Percentiles rank a stretch among this genome's conserved stretches.
These are phyloP conservation scores for Dactylonectria estremocensis DNA, from an alignment of 2,329 filamentous ascomycete genomes.

Conservation along the genomic window DNA sequence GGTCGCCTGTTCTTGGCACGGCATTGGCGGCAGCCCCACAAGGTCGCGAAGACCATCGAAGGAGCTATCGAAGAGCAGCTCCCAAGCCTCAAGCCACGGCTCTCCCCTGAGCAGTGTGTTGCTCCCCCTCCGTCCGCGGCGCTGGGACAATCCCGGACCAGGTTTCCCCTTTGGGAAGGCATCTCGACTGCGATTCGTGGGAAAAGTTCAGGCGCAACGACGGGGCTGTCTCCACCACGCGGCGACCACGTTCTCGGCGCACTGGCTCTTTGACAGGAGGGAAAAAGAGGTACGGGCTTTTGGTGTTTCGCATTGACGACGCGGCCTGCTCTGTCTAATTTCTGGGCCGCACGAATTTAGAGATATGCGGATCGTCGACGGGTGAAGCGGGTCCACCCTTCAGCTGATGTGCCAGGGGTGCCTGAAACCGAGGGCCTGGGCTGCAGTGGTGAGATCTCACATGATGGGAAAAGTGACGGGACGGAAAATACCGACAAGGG, in stretches of 20 bases:
- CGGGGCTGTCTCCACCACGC: neutral
- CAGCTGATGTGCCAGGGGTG: neutral
- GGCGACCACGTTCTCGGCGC: neutral
- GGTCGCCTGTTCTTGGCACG: constrained; percentile 35
- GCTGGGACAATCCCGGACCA: constrained; percentile 19
- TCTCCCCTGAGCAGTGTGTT: neutral
- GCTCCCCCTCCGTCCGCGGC: neutral
- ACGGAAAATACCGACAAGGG: too few species aligned
- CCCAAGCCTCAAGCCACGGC: too few species aligned
- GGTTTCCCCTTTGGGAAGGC: constrained; percentile 37
- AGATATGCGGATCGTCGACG: neutral
- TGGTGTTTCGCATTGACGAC: neutral
- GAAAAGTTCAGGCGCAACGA: neutral
- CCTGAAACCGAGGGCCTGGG: neutral
- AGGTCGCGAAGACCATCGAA: neutral
- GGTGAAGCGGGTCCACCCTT: neutral
- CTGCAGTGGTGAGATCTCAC: neutral
- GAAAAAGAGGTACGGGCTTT: neutral
- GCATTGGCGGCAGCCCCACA: constrained; percentile 34
- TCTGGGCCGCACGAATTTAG: neutral
- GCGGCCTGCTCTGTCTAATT: neutral
- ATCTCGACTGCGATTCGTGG: constrained; percentile 39
- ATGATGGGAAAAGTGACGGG: too few species aligned
- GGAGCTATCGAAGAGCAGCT: neutral
- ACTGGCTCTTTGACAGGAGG: neutral